Base-by-base conservation (phyloP, 1,284 basidiomycete genomes). In the Ustilago cynodontis region DNA sequence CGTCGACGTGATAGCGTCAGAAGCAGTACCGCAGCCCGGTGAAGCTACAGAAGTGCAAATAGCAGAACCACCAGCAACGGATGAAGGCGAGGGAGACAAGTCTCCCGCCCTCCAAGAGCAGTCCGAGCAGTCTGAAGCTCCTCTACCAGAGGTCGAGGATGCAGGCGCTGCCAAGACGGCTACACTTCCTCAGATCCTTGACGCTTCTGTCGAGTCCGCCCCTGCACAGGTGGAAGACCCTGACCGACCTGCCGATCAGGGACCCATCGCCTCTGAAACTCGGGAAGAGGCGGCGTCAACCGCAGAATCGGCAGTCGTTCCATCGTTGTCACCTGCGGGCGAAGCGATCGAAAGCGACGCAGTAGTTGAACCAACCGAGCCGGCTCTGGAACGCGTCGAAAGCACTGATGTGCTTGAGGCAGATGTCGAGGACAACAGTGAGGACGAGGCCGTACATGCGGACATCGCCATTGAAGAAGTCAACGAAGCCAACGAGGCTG, bases 401-500 rank as follows among this genome's bases (percentile, higher is more conserved):
- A 70, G 72, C 63, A 75, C 59, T 18, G 67, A 70, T 53, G 61
- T 61, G 7, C 35, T 67, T 2, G 73, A 76, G 41, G 73, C 65
- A 45, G 73, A 76, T 31, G 53, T 76, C 31, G 68, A 76, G 45
- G 73, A 76, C 57, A 71, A 76, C 47, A 70, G 61, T 58, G 73
- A 68, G 26, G 60, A 76, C 3, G 68, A 71, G 20, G 65, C 20
- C 2, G 41, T 35, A 1, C 50, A 41, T 22, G 53, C 60, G 16
- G 51, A 59, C n/a, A 22, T 35, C 18, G 47, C 18, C 41, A 14
- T 45, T 3, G 59, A 37, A 14, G 7, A 13, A 26, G 24, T 24
- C n/a, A n/a, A 16, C n/a, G 41, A n/a, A 26, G 29, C n/a, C 20
- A 47, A 11, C 29, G 41, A 18, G 8, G 26, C 43, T 10, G 7